Conservation (phyloP, 108 stramenopile genomes). For the Nitzschia sp. region DNA sequence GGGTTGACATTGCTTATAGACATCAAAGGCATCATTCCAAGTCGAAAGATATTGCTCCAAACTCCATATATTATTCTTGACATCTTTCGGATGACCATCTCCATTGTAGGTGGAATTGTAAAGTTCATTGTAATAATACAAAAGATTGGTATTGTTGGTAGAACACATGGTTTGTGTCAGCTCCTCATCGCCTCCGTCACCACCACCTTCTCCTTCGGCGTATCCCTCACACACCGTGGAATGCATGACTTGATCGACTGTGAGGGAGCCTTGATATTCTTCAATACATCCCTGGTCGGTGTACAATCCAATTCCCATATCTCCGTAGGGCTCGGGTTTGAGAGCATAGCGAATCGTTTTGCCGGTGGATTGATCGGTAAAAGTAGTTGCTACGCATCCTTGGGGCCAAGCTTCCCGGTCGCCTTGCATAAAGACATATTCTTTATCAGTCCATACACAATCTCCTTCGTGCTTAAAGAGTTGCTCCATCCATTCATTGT, state of each 20-base stretch:
- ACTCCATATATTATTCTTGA: too few relatives aligned
- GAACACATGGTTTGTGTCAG: too few relatives aligned
- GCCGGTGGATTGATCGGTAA: background rate
- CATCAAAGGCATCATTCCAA: slow-evolving; percentile 49
- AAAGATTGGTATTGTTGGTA: too few relatives aligned
- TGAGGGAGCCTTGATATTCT: slow-evolving; percentile 38
- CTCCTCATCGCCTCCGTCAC: background rate
- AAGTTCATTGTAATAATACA: too few relatives aligned
- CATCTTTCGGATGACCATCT: too few relatives aligned
- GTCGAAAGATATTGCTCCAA: background rate
- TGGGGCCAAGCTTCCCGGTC: slow-evolving; percentile 42
- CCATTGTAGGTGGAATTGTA: too few relatives aligned
- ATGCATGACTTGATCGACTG: slow-evolving; percentile 43
- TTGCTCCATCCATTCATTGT: slow-evolving; percentile 68
- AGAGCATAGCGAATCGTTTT: slow-evolving; percentile 44
- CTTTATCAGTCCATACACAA: slow-evolving; percentile 60
- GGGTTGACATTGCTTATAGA: slow-evolving; percentile 52
- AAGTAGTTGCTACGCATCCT: slow-evolving; percentile 31
- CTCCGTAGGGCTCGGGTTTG: slow-evolving; percentile 51
- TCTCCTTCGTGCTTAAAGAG: slow-evolving; percentile 73
- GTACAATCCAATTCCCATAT: slow-evolving; percentile 51
- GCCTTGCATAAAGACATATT: slow-evolving; percentile 45
- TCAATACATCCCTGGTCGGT: slow-evolving; percentile 45
- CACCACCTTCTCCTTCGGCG: slow-evolving; percentile 15
- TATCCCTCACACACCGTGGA: slow-evolving; percentile 31